Conservation (phyloP, 202 grass and related monocot species). For the Miscanthus sacchariflorus region DNA sequence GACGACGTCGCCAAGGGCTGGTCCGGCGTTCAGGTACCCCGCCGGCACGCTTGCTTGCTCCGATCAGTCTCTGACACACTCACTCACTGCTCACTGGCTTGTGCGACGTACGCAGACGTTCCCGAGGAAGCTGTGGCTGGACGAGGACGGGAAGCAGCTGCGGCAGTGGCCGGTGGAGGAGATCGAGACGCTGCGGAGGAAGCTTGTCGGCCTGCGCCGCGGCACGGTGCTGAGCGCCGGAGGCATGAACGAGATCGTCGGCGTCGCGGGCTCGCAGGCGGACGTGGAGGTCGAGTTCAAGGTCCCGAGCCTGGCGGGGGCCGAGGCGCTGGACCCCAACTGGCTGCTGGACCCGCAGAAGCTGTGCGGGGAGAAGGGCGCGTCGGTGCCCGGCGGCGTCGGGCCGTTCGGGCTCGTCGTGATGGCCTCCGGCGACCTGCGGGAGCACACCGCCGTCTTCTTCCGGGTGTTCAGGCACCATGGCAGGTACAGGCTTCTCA, state of each 20-base stretch:
- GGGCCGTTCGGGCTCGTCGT: constrained; percentile 78
- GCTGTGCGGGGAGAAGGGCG: constrained; percentile 60
- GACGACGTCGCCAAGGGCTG: constrained; percentile 73
- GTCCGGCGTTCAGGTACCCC: constrained; percentile 71
- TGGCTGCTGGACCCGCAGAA: constrained; percentile 61
- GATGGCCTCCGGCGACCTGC: constrained; percentile 58
- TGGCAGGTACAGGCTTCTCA: constrained; percentile 54
- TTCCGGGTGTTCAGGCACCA: constrained; percentile 65
- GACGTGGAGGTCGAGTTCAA: constrained; percentile 74
- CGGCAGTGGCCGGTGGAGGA: constrained; percentile 80
- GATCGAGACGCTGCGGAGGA: constrained; percentile 71
- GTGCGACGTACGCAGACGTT: constrained; percentile 46
- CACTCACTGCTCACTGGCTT: background rate
- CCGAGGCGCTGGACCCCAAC: constrained; percentile 48
- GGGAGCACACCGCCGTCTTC: constrained; percentile 69
- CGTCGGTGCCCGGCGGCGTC: constrained; percentile 54
- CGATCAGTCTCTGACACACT: background rate
- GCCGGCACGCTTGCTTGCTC: background rate
- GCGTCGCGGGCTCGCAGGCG: constrained; percentile 56
- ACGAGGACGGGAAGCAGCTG: constrained; percentile 64
- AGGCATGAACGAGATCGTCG: constrained; percentile 63
- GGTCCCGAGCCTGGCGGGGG: constrained; percentile 44
- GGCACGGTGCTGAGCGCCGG: constrained; percentile 44
- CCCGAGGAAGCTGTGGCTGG: constrained; percentile 78
- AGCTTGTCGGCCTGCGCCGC: constrained; percentile 36